Evolutionary conservation across 2,329 filamentous ascomycete species (phyloP), one percentile per base, ranked within the genome.

Genomic region (Aspergillus sp.): DNA sequence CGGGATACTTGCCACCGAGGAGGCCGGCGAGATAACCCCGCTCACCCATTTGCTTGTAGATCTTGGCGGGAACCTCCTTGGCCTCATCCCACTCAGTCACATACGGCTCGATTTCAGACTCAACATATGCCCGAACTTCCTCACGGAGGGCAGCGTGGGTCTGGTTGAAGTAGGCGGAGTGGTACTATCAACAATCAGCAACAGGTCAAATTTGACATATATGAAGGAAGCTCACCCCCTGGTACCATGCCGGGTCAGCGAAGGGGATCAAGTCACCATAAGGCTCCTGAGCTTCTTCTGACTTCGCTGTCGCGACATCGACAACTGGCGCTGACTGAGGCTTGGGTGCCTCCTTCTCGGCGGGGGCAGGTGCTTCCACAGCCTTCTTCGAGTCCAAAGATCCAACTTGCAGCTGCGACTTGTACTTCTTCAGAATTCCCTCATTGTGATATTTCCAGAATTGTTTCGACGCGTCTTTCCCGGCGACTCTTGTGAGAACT

Each of bases 71-170:
- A 2, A 98, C 92, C 72, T 88, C 85, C 81, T 92, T 96, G 68
- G 88, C 90, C 82, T 98, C 95, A 67, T 99, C 95, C 95, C 95
- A 99, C 75, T 99, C 95, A 41, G 87, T 90, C 56, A 98, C 91
- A 68, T 93, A 84, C 21, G 95, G 93, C 81, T 96, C 92, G 73
- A 98, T 88, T 68, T 91, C 90, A 56, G 82, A 84, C 61, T 96
- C 90, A 56, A 99, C 86, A 93, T 93, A 99, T 80, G 92, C 84
- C 70, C 95, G 90, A 60, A 97, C 83, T 81, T 99, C 95, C 64
- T 87, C 88, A 60, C 95, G 91, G 50, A 99, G 88, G 52, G 91
- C 92, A 56, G 87, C 93, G 77, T 99, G 95, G 5, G 91, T 87
- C 77, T 96, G 89, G 79, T 97, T 97, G 84, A 89, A 96, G 84